Percentiles rank a stretch among this genome's conserved stretches.
Conservation (phyloP, 2,329 filamentous ascomycete species). For the Lachnellula willkommii region DNA sequence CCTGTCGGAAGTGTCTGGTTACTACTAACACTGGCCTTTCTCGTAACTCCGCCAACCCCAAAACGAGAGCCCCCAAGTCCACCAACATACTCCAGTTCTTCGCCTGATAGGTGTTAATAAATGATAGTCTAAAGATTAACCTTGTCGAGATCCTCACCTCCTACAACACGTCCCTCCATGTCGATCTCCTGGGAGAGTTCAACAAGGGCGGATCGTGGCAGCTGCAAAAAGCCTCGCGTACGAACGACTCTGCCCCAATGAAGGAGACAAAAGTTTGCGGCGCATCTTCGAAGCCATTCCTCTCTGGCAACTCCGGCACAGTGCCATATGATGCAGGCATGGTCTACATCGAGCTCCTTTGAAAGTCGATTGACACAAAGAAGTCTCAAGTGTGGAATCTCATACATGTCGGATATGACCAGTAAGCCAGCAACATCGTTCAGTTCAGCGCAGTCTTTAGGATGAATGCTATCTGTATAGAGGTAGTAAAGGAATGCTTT, state of each 20-base stretch:
- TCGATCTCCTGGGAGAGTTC: conserved; percentile 93
- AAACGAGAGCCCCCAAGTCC: conserved; percentile 46
- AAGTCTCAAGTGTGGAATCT: conserved; percentile 86
- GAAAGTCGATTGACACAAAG: conserved; percentile 86
- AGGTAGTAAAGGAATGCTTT: conserved; percentile 93
- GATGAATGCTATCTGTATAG: conserved; percentile 86
- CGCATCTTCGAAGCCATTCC: conserved; percentile 86
- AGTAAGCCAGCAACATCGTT: conserved; percentile 88
- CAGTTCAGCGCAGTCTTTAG: conserved; percentile 55
- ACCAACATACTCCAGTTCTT: conserved; percentile 39
- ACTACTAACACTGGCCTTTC: conserved; percentile 58
- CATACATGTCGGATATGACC: conserved; percentile 97
- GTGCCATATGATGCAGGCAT: conserved; percentile 95
- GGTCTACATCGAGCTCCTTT: conserved; percentile 87
- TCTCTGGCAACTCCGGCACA: conserved; percentile 85
- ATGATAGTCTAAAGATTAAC: conserved; percentile 5
- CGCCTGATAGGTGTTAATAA: conserved; percentile 25
- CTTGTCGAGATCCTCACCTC: conserved; percentile 46
- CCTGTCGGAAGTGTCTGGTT: conserved; percentile 49
- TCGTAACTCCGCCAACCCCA: conserved; percentile 39
- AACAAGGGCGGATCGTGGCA: conserved; percentile 74
- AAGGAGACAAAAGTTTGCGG: conserved; percentile 81
- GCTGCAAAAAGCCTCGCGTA: conserved; percentile 75
- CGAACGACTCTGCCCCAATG: conserved; percentile 95
- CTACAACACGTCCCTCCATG: conserved; percentile 83